Base-by-base conservation (phyloP, 306 rosid species). In the Medicago lupulina region DNA sequence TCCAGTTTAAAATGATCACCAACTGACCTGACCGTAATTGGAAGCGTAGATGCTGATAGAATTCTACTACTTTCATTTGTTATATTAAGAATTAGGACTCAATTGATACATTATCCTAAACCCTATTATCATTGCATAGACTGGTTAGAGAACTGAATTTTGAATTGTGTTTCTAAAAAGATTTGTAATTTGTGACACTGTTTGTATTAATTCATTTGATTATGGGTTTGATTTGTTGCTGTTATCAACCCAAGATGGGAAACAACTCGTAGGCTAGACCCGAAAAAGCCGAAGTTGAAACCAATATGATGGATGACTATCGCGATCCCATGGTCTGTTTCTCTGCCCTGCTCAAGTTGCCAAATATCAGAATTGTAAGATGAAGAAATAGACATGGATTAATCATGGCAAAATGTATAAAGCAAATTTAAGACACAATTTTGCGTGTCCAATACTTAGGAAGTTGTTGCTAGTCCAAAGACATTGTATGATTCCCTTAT, bases 1-100 rank as follows among this genome's bases (percentile, higher is more conserved):
- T 96, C 83, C 96, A 96, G 86, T 96, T 96, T 86, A 92, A 92
- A 85, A 96, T 96, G 99, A 96, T 96, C 86, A 83, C 96, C 51
- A 86, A 88, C 70, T 90, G 87, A 89, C 63, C 70, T 90, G 87
- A 89, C 63, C 44, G 60, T 39, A 49, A 9, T 46, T 16, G 17
- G 74, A 40, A 82, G 72, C 67, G 50, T 34, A 25, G 60, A 43
- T 39, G 73, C 63, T 39, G 49, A 73, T 34, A 13, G 43, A 53
- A 39, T 64, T 14, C 46, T 69, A 69, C 61, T 69, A 69, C 61
- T 50, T 58, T 31, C 46, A 16, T 81, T 75, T 65, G 36, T 50
- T 65, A 55, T 58, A 46, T 55, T 31, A 21, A 67, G 76, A 59
- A 41, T 59, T 50, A 81, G 81, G 79, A 75, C 54, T n/a, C 40